Percentiles rank a stretch among this genome's conserved stretches.
Conservation (phyloP, 352 stramenopile genomes). For the Globisporangium uncinulatum region DNA sequence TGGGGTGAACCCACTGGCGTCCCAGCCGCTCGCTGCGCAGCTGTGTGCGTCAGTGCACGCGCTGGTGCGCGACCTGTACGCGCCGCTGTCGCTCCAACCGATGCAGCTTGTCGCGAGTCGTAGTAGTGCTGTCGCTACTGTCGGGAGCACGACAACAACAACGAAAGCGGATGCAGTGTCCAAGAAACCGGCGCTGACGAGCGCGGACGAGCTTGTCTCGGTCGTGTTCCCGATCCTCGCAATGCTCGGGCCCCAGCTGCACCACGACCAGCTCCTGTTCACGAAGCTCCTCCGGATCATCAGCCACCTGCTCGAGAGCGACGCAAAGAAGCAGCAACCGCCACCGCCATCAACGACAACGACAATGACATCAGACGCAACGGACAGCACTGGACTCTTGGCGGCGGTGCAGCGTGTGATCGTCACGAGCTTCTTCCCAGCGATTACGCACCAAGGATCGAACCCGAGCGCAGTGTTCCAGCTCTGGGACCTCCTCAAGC, state of each 20-base stretch:
- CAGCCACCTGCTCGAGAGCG: conserved; percentile 36
- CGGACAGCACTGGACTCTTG: conserved; percentile 6
- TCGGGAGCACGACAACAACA: conserved; percentile 16
- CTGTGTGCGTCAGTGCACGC: conserved; percentile 66
- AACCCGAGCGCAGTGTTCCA: conserved; percentile 73
- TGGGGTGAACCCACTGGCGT: conserved; percentile 61
- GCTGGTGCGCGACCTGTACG: conserved; percentile 51
- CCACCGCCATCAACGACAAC: background rate
- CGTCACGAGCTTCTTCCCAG: conserved; percentile 60
- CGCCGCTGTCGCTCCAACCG: conserved; percentile 44
- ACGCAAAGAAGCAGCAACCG: conserved; percentile 15
- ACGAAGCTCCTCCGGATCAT: conserved; percentile 68
- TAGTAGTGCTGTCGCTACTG: background rate
- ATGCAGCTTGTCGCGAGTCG: conserved; percentile 28
- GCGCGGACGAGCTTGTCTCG: conserved; percentile 36
- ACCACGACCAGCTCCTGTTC: conserved; percentile 68
- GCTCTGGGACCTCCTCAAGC: conserved; percentile 82
- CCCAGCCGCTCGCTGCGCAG: conserved; percentile 53
- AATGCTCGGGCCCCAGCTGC: conserved; percentile 59
- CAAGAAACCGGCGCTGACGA: conserved; percentile 14
- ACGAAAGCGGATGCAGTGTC: conserved; percentile 2
- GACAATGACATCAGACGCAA: background rate
- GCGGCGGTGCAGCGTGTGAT: conserved; percentile 46
- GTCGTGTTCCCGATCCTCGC: conserved; percentile 54
- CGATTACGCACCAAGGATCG: conserved; percentile 66